These are phyloP conservation scores for Carex scoparia DNA, from an alignment of 176 grass and related monocot genomes.

Conservation along the genomic window DNA sequence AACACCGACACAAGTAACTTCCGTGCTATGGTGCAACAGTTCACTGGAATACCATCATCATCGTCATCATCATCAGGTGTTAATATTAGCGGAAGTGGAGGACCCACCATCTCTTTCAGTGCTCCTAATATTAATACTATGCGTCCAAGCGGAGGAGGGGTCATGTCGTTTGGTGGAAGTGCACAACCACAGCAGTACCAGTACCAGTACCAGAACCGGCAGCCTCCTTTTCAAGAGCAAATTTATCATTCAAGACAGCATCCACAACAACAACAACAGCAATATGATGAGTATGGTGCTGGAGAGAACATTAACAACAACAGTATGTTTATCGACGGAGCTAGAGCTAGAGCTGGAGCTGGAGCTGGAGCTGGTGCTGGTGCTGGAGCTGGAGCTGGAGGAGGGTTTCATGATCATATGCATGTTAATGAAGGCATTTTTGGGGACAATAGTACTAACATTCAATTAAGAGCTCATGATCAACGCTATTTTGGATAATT, in stretches of 20 bases:
- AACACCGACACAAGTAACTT: conserved; percentile 97
- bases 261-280: conserved; percentile 21
- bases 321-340: background rate
- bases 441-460: conserved; percentile 38
- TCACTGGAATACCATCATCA: conserved; percentile 69
- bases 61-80: background rate
- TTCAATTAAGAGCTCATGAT: conserved; percentile 15
- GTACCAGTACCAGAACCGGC: conserved; percentile 11
- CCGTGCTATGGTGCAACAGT: conserved; percentile 97
- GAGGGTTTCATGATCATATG: no score
- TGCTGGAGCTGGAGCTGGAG: no score
- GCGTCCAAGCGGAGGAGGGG: conserved; percentile 7
- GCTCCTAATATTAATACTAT: background rate
- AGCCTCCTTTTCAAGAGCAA: conserved; percentile 40
- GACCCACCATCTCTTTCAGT: conserved; percentile 41
- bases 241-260: conserved; percentile 32
- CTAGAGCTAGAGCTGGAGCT: no score
- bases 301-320: no score
- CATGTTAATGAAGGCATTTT: conserved; percentile 41
- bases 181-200: conserved; percentile 22
- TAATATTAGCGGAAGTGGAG: background rate
- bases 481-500: conserved; percentile 48
- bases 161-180: conserved; percentile 39
- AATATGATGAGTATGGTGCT: conserved; percentile 29
- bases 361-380: no score